Evolutionary conservation across 257 asterid species (phyloP).

Genomic region (Mentha longifolia): DNA sequence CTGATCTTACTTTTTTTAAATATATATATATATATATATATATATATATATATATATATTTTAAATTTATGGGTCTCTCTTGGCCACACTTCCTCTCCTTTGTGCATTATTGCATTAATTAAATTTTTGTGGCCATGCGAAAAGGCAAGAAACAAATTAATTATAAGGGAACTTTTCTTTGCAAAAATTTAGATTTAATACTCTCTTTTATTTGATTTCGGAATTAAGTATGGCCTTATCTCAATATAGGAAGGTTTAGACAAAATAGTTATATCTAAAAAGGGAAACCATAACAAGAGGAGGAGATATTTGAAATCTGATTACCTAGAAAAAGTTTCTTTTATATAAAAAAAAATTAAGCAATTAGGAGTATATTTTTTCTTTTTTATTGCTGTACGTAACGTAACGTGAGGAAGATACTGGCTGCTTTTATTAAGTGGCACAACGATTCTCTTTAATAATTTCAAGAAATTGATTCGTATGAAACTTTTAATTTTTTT

Average conservation of each 20-base stretch:
- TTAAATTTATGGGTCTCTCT: slow-evolving; percentile 18
- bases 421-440: not conserved
- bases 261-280: not conserved
- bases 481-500: no score
- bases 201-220: slow-evolving; percentile 12
- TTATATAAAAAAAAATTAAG: not conserved
- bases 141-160: not conserved
- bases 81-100: not conserved
- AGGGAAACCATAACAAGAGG: not conserved
- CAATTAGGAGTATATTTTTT: no score
- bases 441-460: no score
- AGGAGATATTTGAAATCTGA: not conserved
- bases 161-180: no score
- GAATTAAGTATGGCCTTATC: not conserved
- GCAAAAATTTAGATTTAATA: not conserved
- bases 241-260: not conserved
- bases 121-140: slow-evolving; percentile 14
- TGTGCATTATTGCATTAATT: slow-evolving; percentile 28
- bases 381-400: no score
- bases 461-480: no score
- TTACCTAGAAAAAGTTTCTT: not conserved
- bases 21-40: no score
- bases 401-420: not conserved
- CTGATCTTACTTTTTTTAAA: slow-evolving; percentile 30
- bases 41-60: no score